These are phyloP conservation scores for Curvularia verruculosa DNA, from an alignment of 2,329 filamentous ascomycete genomes.

Conservation along the genomic window DNA sequence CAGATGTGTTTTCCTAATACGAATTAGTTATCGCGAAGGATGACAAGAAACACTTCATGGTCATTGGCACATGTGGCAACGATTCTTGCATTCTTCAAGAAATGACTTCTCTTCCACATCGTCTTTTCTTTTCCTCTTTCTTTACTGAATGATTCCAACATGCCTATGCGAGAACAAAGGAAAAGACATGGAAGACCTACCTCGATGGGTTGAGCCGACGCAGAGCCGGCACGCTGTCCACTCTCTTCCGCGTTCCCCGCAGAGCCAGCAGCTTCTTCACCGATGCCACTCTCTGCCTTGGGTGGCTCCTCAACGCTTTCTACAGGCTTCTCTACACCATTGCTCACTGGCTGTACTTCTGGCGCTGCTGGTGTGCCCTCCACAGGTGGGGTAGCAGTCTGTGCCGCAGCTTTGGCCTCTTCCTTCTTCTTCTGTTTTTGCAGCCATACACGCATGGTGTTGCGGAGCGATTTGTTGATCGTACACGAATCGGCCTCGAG, in stretches of 20 bases:
- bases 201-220: constrained; percentile 28
- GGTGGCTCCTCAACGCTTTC: constrained; percentile 38
- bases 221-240: constrained; percentile 25
- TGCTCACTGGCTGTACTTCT: constrained; percentile 28
- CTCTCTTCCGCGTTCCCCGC: constrained; percentile 19
- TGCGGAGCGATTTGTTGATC: constrained; percentile 87
- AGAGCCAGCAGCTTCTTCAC: constrained; percentile 17
- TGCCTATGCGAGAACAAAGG: constrained; percentile 1
- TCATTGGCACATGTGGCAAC: constrained; percentile 31
- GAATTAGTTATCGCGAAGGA: constrained; percentile 23
- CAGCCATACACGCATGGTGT: constrained; percentile 88
- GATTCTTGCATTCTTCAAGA: constrained; percentile 28
- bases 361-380: constrained; percentile 27
- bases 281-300: constrained; percentile 18
- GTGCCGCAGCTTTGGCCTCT: constrained; percentile 41
- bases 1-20: constrained; percentile 23
- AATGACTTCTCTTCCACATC: constrained; percentile 5
- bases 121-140: constrained; percentile 10
- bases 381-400: constrained; percentile 36
- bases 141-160: constrained; percentile 12
- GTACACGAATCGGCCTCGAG: constrained; percentile 86
- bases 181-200: constrained; percentile 28
- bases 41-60: constrained; percentile 14
- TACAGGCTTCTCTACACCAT: constrained; percentile 35
- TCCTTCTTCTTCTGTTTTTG: constrained; percentile 79